phyloP scores from a whole-genome alignment of 768 basidiomycete genomes.

The Naganishia kalamii region DNA sequence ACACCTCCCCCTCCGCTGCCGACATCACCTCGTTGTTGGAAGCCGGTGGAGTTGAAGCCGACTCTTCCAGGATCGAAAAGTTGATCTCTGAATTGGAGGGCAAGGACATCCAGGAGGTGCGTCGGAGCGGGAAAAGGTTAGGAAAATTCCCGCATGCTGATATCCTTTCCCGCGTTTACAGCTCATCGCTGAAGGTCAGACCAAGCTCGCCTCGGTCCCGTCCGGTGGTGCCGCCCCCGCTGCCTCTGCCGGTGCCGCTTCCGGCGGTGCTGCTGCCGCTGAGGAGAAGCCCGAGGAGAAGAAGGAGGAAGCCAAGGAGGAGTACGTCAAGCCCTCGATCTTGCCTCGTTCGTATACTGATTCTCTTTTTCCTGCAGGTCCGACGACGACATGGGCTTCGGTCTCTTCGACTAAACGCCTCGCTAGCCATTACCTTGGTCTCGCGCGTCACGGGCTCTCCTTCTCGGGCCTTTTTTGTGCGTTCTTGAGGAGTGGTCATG shows the following conservation, averaged over 20 bases:
- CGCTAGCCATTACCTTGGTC: slow-evolving; percentile 9
- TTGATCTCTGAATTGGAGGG: slow-evolving; percentile 84
- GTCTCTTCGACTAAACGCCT: slow-evolving; percentile 78
- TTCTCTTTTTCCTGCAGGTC: slow-evolving; percentile 59
- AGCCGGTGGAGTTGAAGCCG: slow-evolving; percentile 80
- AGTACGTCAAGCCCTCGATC: slow-evolving; percentile 54
- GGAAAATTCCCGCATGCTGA: no score
- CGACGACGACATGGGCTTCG: slow-evolving; percentile 98
- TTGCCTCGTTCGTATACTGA: neutral
- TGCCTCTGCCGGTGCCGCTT: slow-evolving; percentile 55
- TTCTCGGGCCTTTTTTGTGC: neutral
- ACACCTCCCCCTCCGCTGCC: slow-evolving; percentile 70
- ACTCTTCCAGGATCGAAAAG: slow-evolving; percentile 69
- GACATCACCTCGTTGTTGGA: slow-evolving; percentile 83
- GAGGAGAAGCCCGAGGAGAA: slow-evolving; percentile 60
- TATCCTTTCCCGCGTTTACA: slow-evolving; percentile 38
- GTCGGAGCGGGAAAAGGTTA: slow-evolving; percentile 31
- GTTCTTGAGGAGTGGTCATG: slow-evolving; percentile 3
- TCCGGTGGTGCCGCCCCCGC: slow-evolving; percentile 71
- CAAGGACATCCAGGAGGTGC: slow-evolving; percentile 76
- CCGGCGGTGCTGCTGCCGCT: slow-evolving; percentile 57
- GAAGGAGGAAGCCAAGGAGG: slow-evolving; percentile 73
- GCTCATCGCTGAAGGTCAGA: slow-evolving; percentile 86
- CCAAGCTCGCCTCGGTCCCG: slow-evolving; percentile 94
- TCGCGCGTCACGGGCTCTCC: slow-evolving; percentile 20